A percentile compares a stretch with the other conserved stretches of the same genome.
Conservation (phyloP, 495 filamentous ascomycete species). For the Tuber microsphaerosporum region DNA sequence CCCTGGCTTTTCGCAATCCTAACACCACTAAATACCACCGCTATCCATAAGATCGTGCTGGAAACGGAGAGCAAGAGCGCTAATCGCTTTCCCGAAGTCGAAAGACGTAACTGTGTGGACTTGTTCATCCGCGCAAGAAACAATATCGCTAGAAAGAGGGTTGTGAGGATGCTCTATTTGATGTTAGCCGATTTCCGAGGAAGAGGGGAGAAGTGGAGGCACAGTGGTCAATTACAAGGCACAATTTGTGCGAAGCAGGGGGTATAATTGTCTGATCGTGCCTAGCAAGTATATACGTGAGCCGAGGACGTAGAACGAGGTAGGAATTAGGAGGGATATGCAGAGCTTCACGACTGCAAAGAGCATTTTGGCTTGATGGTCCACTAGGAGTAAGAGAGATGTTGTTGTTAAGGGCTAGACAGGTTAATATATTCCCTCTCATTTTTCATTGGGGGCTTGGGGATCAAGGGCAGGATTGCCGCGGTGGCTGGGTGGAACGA, state of each 20-base stretch:
- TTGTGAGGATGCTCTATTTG: constrained; percentile 19
- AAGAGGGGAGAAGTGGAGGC: background rate
- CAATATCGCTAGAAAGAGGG: constrained; percentile 26
- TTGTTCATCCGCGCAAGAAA: constrained; percentile 28
- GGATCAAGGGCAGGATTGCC: background rate
- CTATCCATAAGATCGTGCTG: too few relatives aligned
- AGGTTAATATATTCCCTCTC: background rate
- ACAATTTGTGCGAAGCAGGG: constrained; percentile 23
- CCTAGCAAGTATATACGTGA: too few relatives aligned
- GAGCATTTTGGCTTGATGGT: background rate
- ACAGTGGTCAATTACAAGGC: constrained; percentile 28
- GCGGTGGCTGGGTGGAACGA: background rate
- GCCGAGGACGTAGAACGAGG: too few relatives aligned
- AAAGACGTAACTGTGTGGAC: constrained; percentile 14
- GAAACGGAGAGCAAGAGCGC: constrained; percentile 20
- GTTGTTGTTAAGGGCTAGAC: background rate
- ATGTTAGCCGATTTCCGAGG: background rate
- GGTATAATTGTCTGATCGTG: too few relatives aligned
- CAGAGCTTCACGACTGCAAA: too few relatives aligned
- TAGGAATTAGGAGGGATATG: too few relatives aligned
- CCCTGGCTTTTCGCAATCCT: too few relatives aligned
- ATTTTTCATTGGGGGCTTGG: constrained; percentile 9
- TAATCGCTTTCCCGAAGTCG: constrained; percentile 21
- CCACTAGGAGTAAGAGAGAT: constrained; percentile 4
- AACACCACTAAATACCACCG: too few relatives aligned